Conservation (phyloP, 768 basidiomycete genomes). For the Mycena crocata region DNA sequence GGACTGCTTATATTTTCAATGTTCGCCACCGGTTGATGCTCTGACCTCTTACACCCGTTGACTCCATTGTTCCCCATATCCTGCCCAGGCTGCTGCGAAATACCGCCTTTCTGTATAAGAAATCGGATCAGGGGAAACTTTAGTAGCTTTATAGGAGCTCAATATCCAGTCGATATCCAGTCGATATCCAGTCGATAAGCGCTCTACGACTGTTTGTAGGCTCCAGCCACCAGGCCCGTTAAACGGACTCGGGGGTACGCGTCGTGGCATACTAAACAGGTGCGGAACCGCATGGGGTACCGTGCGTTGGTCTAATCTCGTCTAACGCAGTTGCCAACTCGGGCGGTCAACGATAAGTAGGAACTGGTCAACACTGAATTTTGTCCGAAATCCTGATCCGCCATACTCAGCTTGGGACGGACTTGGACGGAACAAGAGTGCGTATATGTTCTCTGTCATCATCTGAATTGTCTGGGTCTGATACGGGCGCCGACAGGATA, state of each 20-base stretch:
- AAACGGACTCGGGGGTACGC: neutral
- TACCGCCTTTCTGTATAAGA: too few species aligned
- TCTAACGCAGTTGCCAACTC: slow-evolving; percentile 1
- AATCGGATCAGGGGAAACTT: too few species aligned
- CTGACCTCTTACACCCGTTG: too few species aligned
- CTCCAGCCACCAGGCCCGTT: too few species aligned
- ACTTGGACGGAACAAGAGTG: too few species aligned
- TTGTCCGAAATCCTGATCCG: neutral
- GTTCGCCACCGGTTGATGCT: too few species aligned
- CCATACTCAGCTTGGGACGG: neutral
- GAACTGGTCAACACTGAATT: too few species aligned
- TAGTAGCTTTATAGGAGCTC: too few species aligned
- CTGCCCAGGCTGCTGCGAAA: too few species aligned
- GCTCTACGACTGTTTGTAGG: neutral
- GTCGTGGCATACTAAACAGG: neutral
- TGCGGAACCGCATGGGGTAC: neutral
- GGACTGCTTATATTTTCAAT: too few species aligned
- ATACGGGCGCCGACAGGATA: neutral
- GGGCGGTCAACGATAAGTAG: neutral
- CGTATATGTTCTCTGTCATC: neutral
- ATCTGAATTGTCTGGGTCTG: neutral
- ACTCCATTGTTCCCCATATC: too few species aligned
- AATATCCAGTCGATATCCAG: neutral
- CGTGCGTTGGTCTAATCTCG: slow-evolving; percentile 1
- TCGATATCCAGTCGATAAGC: neutral